phyloP scores from a whole-genome alignment of 2,329 filamentous ascomycete genomes.

The Emydomyces testavorans region DNA sequence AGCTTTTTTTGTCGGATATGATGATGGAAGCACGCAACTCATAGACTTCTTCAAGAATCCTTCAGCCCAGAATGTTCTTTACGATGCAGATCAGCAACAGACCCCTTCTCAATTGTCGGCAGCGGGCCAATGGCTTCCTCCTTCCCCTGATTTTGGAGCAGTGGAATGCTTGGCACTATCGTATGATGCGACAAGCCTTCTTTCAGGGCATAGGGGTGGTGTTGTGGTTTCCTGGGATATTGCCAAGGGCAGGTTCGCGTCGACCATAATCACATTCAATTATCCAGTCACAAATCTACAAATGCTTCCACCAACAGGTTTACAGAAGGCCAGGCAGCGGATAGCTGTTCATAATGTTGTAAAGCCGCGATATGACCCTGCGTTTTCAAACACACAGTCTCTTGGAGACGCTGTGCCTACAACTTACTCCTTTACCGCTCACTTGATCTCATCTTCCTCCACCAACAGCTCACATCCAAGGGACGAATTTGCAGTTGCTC shows the following conservation, averaged over 20 bases:
- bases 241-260: slow-evolving; percentile 54
- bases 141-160: slow-evolving; percentile 52
- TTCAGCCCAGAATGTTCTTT: slow-evolving; percentile 32
- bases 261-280: slow-evolving; percentile 59
- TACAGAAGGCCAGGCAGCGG: slow-evolving; percentile 27
- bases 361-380: slow-evolving; percentile 53
- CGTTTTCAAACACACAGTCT: slow-evolving; percentile 28
- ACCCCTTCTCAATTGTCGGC: slow-evolving; percentile 33
- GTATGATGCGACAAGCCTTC: slow-evolving; percentile 67
- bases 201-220: slow-evolving; percentile 72
- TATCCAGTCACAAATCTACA: slow-evolving; percentile 70
- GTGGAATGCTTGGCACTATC: slow-evolving; percentile 59
- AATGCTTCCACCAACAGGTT: slow-evolving; percentile 54
- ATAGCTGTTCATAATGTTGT: slow-evolving; percentile 51
- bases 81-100: slow-evolving; percentile 28
- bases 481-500: slow-evolving; percentile 27
- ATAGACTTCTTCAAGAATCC: slow-evolving; percentile 58
- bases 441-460: slow-evolving; percentile 22
- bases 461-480: slow-evolving; percentile 10
- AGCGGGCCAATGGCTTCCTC: slow-evolving; percentile 40
- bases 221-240: slow-evolving; percentile 73
- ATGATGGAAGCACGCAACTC: slow-evolving; percentile 68
- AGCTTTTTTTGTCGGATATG: slow-evolving; percentile 68
- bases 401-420: slow-evolving; percentile 30
- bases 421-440: slow-evolving; percentile 34